phyloP scores from a whole-genome alignment of 2,329 filamentous ascomycete genomes.

The Juglanconis oblonga region DNA sequence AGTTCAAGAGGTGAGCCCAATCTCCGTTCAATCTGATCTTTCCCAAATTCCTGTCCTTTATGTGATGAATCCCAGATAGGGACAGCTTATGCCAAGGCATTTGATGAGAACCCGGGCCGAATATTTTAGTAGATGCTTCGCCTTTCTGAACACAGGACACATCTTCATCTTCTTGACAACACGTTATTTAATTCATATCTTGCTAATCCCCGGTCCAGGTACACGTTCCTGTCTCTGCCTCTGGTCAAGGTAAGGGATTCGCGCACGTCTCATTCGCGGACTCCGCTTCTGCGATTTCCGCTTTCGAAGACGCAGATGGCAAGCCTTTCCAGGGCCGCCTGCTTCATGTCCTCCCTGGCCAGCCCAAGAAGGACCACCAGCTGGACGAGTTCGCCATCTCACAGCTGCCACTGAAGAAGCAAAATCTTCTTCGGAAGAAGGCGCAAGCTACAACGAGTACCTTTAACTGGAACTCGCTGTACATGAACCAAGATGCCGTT shows the following conservation, averaged over 20 bases:
- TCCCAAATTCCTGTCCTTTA: conserved; percentile 26
- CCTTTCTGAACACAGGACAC: conserved; percentile 60
- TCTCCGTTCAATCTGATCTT: conserved; percentile 21
- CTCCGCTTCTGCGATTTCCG: conserved; percentile 69
- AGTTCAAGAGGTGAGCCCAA: conserved; percentile 78
- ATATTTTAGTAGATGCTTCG: conserved; percentile 99
- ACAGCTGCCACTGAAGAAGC: conserved; percentile 90
- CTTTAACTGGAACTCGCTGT: conserved; percentile 99
- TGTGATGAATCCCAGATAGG: conserved; percentile 99
- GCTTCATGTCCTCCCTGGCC: conserved; percentile 82
- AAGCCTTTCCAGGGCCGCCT: conserved; percentile 89
- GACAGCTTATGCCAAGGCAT: conserved; percentile 95
- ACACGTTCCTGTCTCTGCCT: conserved; percentile 74
- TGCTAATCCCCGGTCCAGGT: conserved; percentile 62
- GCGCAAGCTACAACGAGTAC: conserved; percentile 71
- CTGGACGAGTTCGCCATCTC: conserved; percentile 87
- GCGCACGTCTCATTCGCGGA: conserved; percentile 79
- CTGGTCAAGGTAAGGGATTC: conserved; percentile 81
- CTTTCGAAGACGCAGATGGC: conserved; percentile 77
- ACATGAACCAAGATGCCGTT: conserved; percentile 95
- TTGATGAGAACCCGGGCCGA: conserved; percentile 89
- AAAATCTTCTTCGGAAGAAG: conserved; percentile 84
- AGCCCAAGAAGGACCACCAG: conserved; percentile 75
- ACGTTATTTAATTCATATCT: conserved; percentile 12
- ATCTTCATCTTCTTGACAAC: conserved; percentile 24